Percentiles rank a stretch among this genome's conserved stretches.
Conservation (phyloP, 2,329 filamentous ascomycete species). For the Coniosporium uncinatum region DNA sequence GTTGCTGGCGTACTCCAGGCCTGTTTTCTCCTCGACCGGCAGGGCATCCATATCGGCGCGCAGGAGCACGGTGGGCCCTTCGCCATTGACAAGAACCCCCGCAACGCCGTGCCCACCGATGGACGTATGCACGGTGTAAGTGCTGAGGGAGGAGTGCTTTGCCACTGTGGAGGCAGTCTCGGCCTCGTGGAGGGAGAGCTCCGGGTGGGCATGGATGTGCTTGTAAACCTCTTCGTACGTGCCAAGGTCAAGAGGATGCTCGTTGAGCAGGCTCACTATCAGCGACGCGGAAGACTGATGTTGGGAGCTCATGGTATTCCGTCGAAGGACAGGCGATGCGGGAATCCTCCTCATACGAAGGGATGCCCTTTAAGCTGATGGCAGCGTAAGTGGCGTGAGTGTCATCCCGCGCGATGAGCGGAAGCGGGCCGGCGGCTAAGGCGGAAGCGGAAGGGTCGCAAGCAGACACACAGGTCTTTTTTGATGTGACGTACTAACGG, state of each 20-base stretch:
- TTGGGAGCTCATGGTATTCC: too few relatives aligned
- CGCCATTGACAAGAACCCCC: conserved; percentile 49
- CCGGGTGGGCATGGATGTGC: conserved; percentile 52
- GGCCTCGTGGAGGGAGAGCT: conserved; percentile 51
- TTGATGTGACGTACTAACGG: too few relatives aligned
- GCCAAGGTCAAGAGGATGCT: conserved; percentile 31
- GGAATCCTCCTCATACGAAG: too few relatives aligned
- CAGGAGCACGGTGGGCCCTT: conserved; percentile 48
- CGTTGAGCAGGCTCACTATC: too few relatives aligned
- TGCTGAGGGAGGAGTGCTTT: conserved; percentile 14
- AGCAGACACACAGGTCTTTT: too few relatives aligned
- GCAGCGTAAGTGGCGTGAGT: too few relatives aligned
- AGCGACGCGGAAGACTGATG: too few relatives aligned
- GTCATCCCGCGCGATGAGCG: too few relatives aligned
- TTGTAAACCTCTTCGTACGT: conserved; percentile 51
- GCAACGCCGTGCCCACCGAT: conserved; percentile 57
- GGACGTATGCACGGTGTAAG: conserved; percentile 37
- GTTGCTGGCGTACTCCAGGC: conserved; percentile 48
- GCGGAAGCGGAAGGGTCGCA: too few relatives aligned
- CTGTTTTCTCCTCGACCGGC: conserved; percentile 50
- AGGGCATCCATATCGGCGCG: conserved; percentile 59
- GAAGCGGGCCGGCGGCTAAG: too few relatives aligned
- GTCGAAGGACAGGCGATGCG: too few relatives aligned
- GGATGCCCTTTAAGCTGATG: too few relatives aligned
- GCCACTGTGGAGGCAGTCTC: conserved; percentile 43